A percentile compares a stretch with the other conserved stretches of the same genome.
Conservation (phyloP, 177 flowering plant genomes). For the Vitis hybrid region DNA sequence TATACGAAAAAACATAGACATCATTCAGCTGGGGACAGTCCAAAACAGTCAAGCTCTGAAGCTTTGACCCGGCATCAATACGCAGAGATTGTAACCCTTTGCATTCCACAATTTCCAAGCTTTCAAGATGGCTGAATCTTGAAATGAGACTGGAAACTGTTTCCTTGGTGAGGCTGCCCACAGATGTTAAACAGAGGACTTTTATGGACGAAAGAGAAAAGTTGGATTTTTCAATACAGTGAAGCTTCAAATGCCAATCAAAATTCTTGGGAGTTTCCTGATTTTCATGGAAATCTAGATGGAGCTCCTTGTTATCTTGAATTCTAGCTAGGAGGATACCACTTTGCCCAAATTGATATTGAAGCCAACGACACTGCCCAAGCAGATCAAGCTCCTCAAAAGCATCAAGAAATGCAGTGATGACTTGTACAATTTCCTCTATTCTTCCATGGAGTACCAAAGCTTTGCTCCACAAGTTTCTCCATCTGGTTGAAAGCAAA, state of each 20-base stretch:
- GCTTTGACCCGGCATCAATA: not conserved
- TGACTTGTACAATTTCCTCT: slow-evolving; percentile 10
- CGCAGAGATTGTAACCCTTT: slow-evolving; percentile 1
- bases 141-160: slow-evolving; percentile 3
- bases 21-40: slow-evolving; percentile 5
- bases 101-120: slow-evolving; percentile 7
- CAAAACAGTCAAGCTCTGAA: slow-evolving; percentile 13
- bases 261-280: slow-evolving; percentile 8
- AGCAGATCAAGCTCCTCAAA: slow-evolving; percentile 20
- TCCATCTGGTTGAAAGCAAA: slow-evolving; percentile 36
- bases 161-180: not conserved
- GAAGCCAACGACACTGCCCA: slow-evolving; percentile 12
- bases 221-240: too few relatives aligned
- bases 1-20: not conserved
- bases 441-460: slow-evolving; percentile 13
- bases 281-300: slow-evolving; percentile 18
- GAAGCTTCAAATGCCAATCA: slow-evolving; percentile 16
- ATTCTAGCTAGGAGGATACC: slow-evolving; percentile 11
- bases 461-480: slow-evolving; percentile 18
- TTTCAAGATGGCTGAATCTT: slow-evolving; percentile 8
- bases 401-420: slow-evolving; percentile 11
- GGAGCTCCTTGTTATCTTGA: slow-evolving; percentile 16
- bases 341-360: slow-evolving; percentile 17
- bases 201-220: too few relatives aligned
- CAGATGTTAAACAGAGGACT: slow-evolving; percentile 1